phyloP scores from a whole-genome alignment of 306 rosid genomes.

The Prunus campanulata region DNA sequence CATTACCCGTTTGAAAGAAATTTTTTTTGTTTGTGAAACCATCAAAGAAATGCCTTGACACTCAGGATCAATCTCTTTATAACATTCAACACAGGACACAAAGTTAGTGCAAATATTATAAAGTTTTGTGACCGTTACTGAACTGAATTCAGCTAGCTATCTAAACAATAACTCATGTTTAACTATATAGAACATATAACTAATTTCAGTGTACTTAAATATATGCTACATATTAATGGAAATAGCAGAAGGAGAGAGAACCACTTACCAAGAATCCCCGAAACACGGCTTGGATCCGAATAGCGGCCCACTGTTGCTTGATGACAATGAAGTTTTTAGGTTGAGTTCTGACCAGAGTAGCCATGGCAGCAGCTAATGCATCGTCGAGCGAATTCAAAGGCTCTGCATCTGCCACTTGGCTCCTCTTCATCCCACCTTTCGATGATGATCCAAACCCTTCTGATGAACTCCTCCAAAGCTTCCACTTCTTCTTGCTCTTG shows the following conservation, averaged over 20 bases:
- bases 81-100: neutral
- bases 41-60: too few relatives aligned
- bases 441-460: conserved; percentile 49
- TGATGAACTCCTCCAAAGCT: conserved; percentile 68
- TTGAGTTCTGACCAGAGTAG: conserved; percentile 65
- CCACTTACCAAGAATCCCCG: conserved; percentile 66
- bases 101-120: neutral
- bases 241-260: neutral
- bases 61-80: too few relatives aligned
- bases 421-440: conserved; percentile 36
- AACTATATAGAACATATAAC: too few relatives aligned
- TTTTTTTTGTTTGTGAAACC: too few relatives aligned
- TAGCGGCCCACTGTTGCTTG: conserved; percentile 78
- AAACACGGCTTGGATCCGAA: conserved; percentile 74
- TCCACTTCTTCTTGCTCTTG: conserved; percentile 78
- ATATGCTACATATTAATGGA: neutral
- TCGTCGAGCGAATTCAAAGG: conserved; percentile 37
- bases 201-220: neutral
- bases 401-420: conserved; percentile 16
- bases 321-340: conserved; percentile 59
- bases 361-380: conserved; percentile 65
- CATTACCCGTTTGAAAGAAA: too few relatives aligned
- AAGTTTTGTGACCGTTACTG: neutral
- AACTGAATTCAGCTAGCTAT: neutral
- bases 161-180: too few relatives aligned